Evolutionary conservation across 2,329 filamentous ascomycete genomes (phyloP).

Genomic region (Talaromyces sp.): DNA sequence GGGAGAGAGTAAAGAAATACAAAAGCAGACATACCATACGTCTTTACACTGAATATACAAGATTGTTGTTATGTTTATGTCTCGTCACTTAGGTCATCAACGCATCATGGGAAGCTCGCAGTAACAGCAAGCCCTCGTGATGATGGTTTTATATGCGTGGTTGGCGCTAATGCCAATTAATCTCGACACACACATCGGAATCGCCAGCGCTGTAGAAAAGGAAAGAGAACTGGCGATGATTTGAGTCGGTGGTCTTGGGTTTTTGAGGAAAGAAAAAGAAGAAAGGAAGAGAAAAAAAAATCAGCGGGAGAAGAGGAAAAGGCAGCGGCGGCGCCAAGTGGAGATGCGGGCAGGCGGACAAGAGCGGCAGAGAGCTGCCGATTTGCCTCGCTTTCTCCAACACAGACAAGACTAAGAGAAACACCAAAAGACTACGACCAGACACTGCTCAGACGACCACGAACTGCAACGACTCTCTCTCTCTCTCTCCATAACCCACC

Average conservation of each 20-base stretch:
- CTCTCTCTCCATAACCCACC: background rate
- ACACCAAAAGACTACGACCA: background rate
- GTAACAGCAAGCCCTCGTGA: constrained; percentile 50
- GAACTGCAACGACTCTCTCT: background rate
- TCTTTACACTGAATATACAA: background rate
- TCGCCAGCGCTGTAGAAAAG: constrained; percentile 58
- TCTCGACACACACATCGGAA: constrained; percentile 70
- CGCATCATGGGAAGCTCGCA: constrained; percentile 34
- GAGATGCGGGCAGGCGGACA: constrained; percentile 5
- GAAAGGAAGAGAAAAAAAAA: constrained; percentile 13
- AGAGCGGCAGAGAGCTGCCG: constrained; percentile 8
- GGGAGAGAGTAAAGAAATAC: constrained; percentile 7
- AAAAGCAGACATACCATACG: constrained; percentile 10
- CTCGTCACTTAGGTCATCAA: constrained; percentile 43
- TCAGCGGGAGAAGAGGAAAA: constrained; percentile 22
- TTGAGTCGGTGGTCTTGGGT: constrained; percentile 67
- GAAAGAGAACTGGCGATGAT: constrained; percentile 56
- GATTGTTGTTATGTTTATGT: constrained; percentile 20
- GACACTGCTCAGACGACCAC: background rate
- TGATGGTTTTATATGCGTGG: constrained; percentile 76
- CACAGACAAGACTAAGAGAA: background rate
- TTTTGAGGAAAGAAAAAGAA: constrained; percentile 37
- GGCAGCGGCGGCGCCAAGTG: constrained; percentile 15
- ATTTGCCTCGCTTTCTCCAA: constrained; percentile 7
- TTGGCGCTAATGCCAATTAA: constrained; percentile 33